Evolutionary conservation across 345 rosid species (phyloP).

Genomic region (Carallia brachiata): DNA sequence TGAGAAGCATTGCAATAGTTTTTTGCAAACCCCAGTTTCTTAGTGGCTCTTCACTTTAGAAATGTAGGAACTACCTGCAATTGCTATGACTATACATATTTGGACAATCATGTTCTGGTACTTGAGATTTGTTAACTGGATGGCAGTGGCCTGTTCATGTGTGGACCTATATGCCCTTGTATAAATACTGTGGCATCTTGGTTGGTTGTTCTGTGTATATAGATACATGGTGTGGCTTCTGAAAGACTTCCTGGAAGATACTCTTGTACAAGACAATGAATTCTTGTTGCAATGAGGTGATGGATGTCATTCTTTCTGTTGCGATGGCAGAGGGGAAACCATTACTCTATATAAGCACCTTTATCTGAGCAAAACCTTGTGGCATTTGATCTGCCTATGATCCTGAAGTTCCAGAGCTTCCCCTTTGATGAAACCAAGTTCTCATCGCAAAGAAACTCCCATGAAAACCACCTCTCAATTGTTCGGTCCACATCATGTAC

Average conservation of each 20-base stretch:
- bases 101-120: not conserved
- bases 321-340: slow-evolving; percentile 8
- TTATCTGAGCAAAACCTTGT: slow-evolving; percentile 50
- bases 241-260: not conserved
- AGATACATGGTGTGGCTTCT: not conserved
- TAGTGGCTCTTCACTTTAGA: no score
- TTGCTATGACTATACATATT: not conserved
- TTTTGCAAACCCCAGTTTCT: no score
- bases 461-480: slow-evolving; percentile 84
- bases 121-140: not conserved
- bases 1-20: not conserved
- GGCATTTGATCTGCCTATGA: slow-evolving; percentile 47
- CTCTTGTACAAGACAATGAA: not conserved
- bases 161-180: not conserved
- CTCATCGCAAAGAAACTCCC: slow-evolving; percentile 85
- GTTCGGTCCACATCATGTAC: slow-evolving; percentile 79
- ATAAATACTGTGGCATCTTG: not conserved
- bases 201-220: not conserved
- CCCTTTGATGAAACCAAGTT: slow-evolving; percentile 78
- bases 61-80: no score
- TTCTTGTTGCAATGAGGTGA: not conserved
- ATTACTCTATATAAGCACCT: slow-evolving; percentile 17
- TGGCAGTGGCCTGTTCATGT: not conserved
- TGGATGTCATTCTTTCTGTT: not conserved
- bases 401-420: slow-evolving; percentile 60